Conservation (phyloP, 2,329 filamentous ascomycete genomes). For the Talaromyces marneffei region DNA sequence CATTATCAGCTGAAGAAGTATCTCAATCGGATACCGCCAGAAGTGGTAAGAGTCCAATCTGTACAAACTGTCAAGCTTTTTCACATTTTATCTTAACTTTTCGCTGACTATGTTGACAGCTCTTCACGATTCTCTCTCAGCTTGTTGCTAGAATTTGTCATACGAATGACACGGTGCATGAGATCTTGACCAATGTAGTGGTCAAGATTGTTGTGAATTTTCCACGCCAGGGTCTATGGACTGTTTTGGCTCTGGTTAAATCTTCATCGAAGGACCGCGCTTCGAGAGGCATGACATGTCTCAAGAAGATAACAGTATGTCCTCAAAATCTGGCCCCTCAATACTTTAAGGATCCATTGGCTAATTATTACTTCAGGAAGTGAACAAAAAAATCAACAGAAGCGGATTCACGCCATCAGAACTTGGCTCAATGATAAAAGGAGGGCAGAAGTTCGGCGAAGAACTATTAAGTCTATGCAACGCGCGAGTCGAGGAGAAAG, state of each 20-base stretch:
- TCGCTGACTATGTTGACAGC: constrained; percentile 26
- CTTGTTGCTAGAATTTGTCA: constrained; percentile 95
- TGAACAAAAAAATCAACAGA: constrained; percentile 44
- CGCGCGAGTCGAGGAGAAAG: constrained; percentile 65
- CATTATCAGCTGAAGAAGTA: constrained; percentile 77
- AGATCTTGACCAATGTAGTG: constrained; percentile 71
- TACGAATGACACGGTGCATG: constrained; percentile 69
- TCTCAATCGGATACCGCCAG: constrained; percentile 49
- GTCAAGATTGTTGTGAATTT: constrained; percentile 79
- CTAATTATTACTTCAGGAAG: constrained; percentile 29
- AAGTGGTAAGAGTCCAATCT: constrained; percentile 31
- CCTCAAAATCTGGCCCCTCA: not conserved
- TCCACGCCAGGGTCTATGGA: constrained; percentile 89
- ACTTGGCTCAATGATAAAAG: constrained; percentile 64
- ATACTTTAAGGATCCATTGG: not conserved
- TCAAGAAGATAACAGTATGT: constrained; percentile 37
- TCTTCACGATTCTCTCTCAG: constrained; percentile 69
- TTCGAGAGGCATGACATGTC: constrained; percentile 44
- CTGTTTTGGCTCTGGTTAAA: constrained; percentile 78
- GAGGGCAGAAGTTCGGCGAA: constrained; percentile 76
- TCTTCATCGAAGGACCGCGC: constrained; percentile 67
- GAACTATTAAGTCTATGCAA: constrained; percentile 77
- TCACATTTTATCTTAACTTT: not conserved
- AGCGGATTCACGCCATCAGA: constrained; percentile 46
- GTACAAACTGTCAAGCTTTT: not conserved